Percentiles rank a stretch among this genome's conserved stretches.
Conservation (phyloP, 768 basidiomycete species). For the Suillus paluster region DNA sequence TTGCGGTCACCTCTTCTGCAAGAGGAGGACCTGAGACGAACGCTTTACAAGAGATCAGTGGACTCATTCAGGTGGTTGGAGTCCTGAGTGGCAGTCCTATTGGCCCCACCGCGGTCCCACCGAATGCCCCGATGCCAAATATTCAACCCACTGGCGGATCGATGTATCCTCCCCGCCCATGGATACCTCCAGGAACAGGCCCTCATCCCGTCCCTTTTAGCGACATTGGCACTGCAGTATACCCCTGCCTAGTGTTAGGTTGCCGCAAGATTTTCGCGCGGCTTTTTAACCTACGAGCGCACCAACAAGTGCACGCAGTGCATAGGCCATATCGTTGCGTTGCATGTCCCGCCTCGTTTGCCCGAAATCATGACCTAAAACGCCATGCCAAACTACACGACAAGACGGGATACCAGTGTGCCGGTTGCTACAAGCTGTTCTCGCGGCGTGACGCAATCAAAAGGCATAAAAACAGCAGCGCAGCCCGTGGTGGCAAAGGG, state of each 20-base stretch:
- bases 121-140: slow-evolving; percentile 22
- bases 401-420: slow-evolving; percentile 73
- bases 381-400: slow-evolving; percentile 77
- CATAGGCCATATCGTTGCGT: slow-evolving; percentile 70
- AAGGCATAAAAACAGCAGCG: slow-evolving; percentile 69
- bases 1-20: slow-evolving; percentile 72
- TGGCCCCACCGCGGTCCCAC: slow-evolving; percentile 43
- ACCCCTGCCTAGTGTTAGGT: slow-evolving; percentile 69
- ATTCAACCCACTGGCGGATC: slow-evolving; percentile 33
- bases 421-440: slow-evolving; percentile 74
- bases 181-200: slow-evolving; percentile 29
- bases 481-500: slow-evolving; percentile 53
- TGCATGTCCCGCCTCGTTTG: slow-evolving; percentile 74
- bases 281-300: slow-evolving; percentile 69
- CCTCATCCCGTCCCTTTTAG: slow-evolving; percentile 31
- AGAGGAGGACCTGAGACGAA: slow-evolving; percentile 56
- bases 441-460: slow-evolving; percentile 81
- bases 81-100: slow-evolving; percentile 82
- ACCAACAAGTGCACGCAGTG: slow-evolving; percentile 67
- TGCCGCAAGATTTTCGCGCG: slow-evolving; percentile 75
- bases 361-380: slow-evolving; percentile 79
- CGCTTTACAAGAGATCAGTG: slow-evolving; percentile 73
- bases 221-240: slow-evolving; percentile 77
- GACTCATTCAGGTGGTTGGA: slow-evolving; percentile 82
- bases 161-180: slow-evolving; percentile 37